These are phyloP conservation scores for Blepharisma stoltei DNA, from an alignment of 73 alveolate genomes.

Conservation along the genomic window DNA sequence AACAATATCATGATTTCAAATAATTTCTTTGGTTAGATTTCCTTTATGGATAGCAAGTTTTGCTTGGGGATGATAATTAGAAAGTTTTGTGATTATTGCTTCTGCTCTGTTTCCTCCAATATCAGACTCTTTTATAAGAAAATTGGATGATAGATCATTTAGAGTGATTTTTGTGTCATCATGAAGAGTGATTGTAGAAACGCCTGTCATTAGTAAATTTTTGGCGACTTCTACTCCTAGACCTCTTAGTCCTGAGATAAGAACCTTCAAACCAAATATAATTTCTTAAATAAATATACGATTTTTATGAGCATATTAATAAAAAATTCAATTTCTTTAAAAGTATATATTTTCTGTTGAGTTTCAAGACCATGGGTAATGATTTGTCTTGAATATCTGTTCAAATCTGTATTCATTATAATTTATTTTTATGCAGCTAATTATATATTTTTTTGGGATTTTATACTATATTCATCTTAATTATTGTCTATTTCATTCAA, in stretches of 20 bases:
- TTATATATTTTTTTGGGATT: too few relatives aligned
- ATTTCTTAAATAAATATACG: too few relatives aligned
- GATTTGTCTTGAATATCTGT: too few relatives aligned
- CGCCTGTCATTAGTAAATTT: constrained; percentile 95
- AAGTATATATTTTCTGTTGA: too few relatives aligned
- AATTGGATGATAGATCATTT: constrained; percentile 91
- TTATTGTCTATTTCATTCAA: too few relatives aligned
- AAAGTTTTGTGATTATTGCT: constrained; percentile 55
- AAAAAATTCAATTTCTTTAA: too few relatives aligned
- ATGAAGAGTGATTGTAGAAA: constrained; percentile 80
- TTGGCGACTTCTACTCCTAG: constrained; percentile 88
- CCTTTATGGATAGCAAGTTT: constrained; percentile 57
- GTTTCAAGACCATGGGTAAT: too few relatives aligned
- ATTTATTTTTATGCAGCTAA: too few relatives aligned
- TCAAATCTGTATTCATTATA: too few relatives aligned
- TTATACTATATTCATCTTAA: too few relatives aligned
- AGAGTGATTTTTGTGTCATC: constrained; percentile 66
- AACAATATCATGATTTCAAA: neutral
- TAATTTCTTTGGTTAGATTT: neutral
- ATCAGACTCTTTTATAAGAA: constrained; percentile 83
- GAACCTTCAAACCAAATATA: constrained; percentile 45
- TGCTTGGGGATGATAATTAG: constrained; percentile 84
- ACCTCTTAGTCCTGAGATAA: constrained; percentile 74
- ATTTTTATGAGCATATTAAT: too few relatives aligned
- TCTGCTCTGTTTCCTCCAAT: neutral